A percentile compares a stretch with the other conserved stretches of the same genome.
Conservation (phyloP, 441 rosid species). For the Euphorbia celastroides region DNA sequence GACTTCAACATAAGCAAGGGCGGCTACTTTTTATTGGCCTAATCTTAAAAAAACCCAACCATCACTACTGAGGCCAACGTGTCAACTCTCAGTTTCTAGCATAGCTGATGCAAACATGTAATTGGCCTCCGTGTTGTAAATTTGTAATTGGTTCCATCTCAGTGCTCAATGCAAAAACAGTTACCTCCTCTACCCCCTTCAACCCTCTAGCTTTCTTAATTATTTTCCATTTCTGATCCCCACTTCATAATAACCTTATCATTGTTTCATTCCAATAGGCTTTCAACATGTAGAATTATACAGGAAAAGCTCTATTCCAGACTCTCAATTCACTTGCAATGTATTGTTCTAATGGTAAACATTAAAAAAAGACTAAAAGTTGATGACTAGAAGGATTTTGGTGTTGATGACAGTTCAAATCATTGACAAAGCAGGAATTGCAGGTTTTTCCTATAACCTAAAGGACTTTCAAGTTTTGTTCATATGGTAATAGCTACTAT, state of each 20-base stretch:
- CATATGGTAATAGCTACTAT: conserved; percentile 1
- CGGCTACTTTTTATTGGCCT: no score
- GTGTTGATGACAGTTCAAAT: conserved; percentile 28
- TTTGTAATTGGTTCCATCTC: background rate
- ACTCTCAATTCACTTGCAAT: background rate
- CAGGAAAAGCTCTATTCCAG: conserved; percentile 29
- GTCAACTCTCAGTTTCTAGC: no score
- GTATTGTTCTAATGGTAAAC: background rate
- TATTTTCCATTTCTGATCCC: background rate
- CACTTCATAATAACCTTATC: background rate
- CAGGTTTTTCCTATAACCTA: conserved; percentile 6
- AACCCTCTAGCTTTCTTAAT: background rate
- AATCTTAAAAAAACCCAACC: no score
- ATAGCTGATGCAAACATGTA: no score
- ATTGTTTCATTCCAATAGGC: no score
- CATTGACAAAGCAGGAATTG: background rate
- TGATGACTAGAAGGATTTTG: conserved; percentile 3
- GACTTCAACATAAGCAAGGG: no score
- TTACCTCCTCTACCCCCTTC: background rate
- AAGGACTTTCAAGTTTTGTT: background rate
- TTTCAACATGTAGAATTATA: no score
- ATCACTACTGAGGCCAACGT: no score
- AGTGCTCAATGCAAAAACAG: background rate
- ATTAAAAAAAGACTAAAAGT: background rate
- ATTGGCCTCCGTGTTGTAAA: no score